Evolutionary conservation across 176 grass and related monocot genomes (phyloP), one percentile per base, ranked within the genome.

Genomic region (Musa troglodytarum): DNA sequence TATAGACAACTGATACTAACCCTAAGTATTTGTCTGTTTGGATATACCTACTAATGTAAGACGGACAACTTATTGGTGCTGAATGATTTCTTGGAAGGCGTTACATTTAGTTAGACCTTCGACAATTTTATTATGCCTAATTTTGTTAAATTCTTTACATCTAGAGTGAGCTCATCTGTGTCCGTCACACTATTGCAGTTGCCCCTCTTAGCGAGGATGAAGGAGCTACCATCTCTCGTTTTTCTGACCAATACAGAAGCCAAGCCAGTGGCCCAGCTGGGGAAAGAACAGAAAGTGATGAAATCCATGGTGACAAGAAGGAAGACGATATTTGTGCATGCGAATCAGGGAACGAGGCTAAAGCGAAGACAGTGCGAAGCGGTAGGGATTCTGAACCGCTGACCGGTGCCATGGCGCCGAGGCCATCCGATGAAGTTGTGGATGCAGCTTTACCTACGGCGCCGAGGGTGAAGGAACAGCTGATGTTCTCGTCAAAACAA

Each of bases 401-500:
- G 10, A 17, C 53, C 63, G 74, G 67, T 65, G 74, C 68, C 8
- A 11, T 28, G 5, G 50, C 68, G 64, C 63, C 77, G 63, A 82
- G 52, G 9, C 76, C 67, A 54, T 29, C 76, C 3, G 73, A 74
- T 66, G 71, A 83, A 81, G 55, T 65, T 54, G 26, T 57, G 28
- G 53, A 63, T 16, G 15, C 59, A 68, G 26, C n/a, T 49, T 22
- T 50, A 21, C 26, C 54, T 25, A 50, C 19, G 5, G 29, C 12
- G 34, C 34, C 34, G 10, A 17, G 50, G 49, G 19, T 43, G 71
- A 82, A 58, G 15, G 75, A 87, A 52, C 75, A 63, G 11, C 53
- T 77, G 69, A 83, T 84, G 72, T 87, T 89, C 76, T 71, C 86
- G 1, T 86, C 82, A 0, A 79, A 85, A 0, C 82, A 87, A 79